Evolutionary conservation across 1,284 basidiomycete species (phyloP).

Genomic region (Puccinia triticina): DNA sequence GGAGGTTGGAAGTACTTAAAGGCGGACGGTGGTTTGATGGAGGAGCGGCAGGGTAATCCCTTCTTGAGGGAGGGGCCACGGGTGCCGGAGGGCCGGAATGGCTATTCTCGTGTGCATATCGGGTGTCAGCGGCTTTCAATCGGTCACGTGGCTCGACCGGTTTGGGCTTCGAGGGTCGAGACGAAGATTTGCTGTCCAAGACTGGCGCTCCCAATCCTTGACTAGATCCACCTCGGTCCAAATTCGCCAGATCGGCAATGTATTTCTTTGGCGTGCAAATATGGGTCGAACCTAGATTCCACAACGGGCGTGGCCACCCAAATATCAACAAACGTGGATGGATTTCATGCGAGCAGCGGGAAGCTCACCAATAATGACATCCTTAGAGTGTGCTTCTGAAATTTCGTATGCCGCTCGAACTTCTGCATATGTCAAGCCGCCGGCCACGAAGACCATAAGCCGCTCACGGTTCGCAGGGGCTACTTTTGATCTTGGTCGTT

Average conservation of each 20-base stretch:
- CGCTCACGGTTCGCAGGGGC: constrained; percentile 66
- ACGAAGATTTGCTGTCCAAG: constrained; percentile 29
- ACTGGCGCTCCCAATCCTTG: constrained; percentile 21
- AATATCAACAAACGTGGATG: background rate
- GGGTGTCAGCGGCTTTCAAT: constrained; percentile 27
- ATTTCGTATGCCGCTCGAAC: constrained; percentile 65
- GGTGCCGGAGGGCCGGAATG: background rate
- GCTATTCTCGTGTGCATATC: constrained; percentile 39
- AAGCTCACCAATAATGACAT: constrained; percentile 44
- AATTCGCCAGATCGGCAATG: constrained; percentile 32
- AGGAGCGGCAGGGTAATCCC: background rate
- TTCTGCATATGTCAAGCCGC: constrained; percentile 90
- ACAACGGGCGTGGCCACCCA: background rate
- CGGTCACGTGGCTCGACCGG: constrained; percentile 35
- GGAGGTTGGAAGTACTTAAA: background rate
- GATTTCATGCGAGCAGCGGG: background rate
- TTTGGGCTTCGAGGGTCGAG: constrained; percentile 15
- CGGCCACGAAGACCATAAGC: constrained; percentile 87
- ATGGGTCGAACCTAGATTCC: constrained; percentile 33
- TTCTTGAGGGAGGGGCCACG: background rate
- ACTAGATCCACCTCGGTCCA: constrained; percentile 45
- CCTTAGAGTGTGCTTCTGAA: constrained; percentile 45
- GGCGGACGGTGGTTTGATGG: constrained; percentile 5
- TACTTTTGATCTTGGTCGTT: constrained; percentile 40
- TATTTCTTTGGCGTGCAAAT: constrained; percentile 45